These are phyloP conservation scores for Trifolium repens DNA, from an alignment of 306 rosid species.

Conservation along the genomic window DNA sequence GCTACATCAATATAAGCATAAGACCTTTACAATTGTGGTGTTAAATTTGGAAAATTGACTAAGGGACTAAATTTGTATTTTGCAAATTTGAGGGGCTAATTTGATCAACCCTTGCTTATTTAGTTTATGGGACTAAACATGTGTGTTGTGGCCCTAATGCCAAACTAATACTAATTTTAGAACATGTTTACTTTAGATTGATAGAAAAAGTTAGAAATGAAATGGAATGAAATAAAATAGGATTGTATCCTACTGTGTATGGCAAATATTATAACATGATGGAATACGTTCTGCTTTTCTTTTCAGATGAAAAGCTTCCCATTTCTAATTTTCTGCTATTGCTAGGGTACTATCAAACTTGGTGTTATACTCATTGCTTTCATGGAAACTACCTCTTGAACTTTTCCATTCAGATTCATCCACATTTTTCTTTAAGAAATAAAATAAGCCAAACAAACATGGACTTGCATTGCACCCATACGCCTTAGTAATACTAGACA, in stretches of 20 bases:
- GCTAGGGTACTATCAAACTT: background rate
- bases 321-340: slow-evolving; percentile 4
- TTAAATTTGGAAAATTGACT: too few species aligned
- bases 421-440: background rate
- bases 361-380: background rate
- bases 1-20: background rate
- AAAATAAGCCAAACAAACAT: background rate
- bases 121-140: background rate
- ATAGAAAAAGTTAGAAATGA: background rate
- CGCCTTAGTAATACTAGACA: slow-evolving; percentile 3
- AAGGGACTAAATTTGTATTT: too few species aligned
- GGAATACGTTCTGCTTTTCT: background rate
- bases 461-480: background rate
- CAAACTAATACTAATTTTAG: background rate
- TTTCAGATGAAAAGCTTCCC: background rate
- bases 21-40: background rate
- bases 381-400: slow-evolving; percentile 10
- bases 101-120: background rate
- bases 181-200: background rate
- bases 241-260: background rate
- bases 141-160: background rate
- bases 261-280: background rate
- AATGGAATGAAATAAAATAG: background rate
- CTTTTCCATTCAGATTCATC: background rate
- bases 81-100: background rate